Base-by-base conservation (phyloP, 2,329 filamentous ascomycete species). In the Epichloe aotearoae region DNA sequence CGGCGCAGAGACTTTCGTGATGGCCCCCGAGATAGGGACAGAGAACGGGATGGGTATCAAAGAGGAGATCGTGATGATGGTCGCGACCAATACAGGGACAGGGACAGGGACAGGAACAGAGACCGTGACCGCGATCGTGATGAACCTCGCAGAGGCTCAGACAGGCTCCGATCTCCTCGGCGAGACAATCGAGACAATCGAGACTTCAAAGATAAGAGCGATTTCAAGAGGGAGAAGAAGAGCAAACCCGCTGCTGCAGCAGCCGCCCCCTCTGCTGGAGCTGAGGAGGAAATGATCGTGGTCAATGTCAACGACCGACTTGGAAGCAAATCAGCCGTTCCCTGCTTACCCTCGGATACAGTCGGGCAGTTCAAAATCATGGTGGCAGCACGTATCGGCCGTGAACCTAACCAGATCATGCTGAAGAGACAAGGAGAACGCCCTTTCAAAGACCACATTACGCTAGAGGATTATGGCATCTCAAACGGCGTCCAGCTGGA, bases 251-350 rank as follows among this genome's bases (percentile, higher is more conserved):
- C 49, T 4, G 57, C 53, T 17, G 54, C 52, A 30, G 61, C 56
- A 34, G 59, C 56, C 30, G 62, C 56, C 20, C 59, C 57, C 33
- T 54, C 66, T 64, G 46, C 53, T 2, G 56, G 56, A 10, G 39
- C 69, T 4, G 66, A 73, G 5, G 85, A 94, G 62, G 84, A 88
- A 51, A 94, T 96, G 85, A 96, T 97, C 58, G 80, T 95, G 48
- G 90, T 97, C 17, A 82, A 91, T 61, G 82, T 97, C 62, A 97
- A 97, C 65, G 91, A 97, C 67, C 80, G 91, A n/a, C 73, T 97
- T 37, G 91, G 91, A 12, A 96, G 91, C n/a, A 95, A 95, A 62
- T 88, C 90, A 15, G 85, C 87, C 49, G 93, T 97, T 56, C 91
- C 91, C 0, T 96, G 90, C 64, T 73, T 95, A 52, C 83, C 87